Base-by-base conservation (phyloP, 192 early-diverging fungal species). In the Paraglomus occultum region DNA sequence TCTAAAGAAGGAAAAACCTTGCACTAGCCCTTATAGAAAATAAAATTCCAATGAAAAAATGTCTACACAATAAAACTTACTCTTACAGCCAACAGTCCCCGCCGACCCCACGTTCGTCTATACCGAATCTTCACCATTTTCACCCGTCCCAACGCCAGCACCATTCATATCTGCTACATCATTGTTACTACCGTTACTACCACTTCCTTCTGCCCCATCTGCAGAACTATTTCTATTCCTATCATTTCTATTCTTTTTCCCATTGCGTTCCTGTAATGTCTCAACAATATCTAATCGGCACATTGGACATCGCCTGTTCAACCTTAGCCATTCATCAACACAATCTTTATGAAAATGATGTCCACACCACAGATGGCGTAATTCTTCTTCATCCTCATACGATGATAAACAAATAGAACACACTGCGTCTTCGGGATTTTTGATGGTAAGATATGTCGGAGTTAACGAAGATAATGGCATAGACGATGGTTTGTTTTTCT, bases 331-430 rank as follows among this genome's bases (percentile, higher is more conserved):
- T 74, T 90, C 89, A 67, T 90, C 86, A 2, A 92, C 90, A 73
- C 92, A 94, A 10, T 85, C 79, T 75, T 86, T 86, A 74, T 94
- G 92, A 76, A 94, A 91, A 70, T 92, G 90, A 77, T 94, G 92
- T 6, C 72, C 78, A 75, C 92, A 94, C 64, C 79, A 83, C 77
- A 92, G 77, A 72, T 86, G 81, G 39, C 89, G 80, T 20, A 94
- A 77, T 6, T 88, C 76, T n/a, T 92, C 89, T 22, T 87, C 88
- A 20, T 89, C 83, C 72, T 92, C 91, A 62, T 94, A 94, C 8
- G 81, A 77, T 57, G 79, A 79, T 47, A 94, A 73, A 71, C 92
- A 94, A 73, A 94, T 94, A 31, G 88, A 89, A 71, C 92, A 94
- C 22, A 87, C 78, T 17, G 82, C 77, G 71, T 92, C 91, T 45